Evolutionary conservation across 2,329 filamentous ascomycete genomes (phyloP).

Genomic region (Arachnopeziza araneosa): DNA sequence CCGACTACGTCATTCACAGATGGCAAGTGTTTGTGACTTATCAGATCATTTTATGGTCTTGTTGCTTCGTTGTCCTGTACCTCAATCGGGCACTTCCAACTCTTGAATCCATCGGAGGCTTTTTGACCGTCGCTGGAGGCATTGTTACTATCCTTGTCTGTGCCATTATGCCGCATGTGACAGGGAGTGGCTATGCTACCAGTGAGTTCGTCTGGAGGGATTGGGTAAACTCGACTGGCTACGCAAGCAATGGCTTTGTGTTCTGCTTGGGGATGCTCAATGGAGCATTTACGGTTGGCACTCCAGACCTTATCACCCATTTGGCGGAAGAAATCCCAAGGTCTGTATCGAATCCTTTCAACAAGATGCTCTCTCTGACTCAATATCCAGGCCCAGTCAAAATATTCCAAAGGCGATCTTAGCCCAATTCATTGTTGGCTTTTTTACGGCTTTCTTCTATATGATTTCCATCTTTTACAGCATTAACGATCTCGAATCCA

Average conservation of each 20-base stretch:
- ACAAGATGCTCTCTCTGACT: neutral
- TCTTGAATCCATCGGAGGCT: slow-evolving; percentile 46
- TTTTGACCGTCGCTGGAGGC: slow-evolving; percentile 45
- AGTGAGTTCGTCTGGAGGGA: slow-evolving; percentile 37
- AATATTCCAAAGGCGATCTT: slow-evolving; percentile 49
- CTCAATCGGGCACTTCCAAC: slow-evolving; percentile 45
- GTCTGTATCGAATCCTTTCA: slow-evolving; percentile 5
- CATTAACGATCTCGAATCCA: slow-evolving; percentile 47
- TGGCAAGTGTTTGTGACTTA: slow-evolving; percentile 47
- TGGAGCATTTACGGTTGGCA: slow-evolving; percentile 61
- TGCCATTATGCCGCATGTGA: slow-evolving; percentile 42
- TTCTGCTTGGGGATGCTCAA: slow-evolving; percentile 59
- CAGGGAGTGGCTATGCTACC: slow-evolving; percentile 32
- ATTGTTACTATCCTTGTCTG: slow-evolving; percentile 50
- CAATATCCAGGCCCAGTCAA: slow-evolving; percentile 31
- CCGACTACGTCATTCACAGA: slow-evolving; percentile 35
- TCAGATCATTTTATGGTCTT: slow-evolving; percentile 39
- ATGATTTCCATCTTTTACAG: slow-evolving; percentile 51
- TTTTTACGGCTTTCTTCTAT: slow-evolving; percentile 46
- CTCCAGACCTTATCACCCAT: slow-evolving; percentile 58
- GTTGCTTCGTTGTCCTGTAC: slow-evolving; percentile 42
- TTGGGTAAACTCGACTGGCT: slow-evolving; percentile 38
- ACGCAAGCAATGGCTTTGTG: slow-evolving; percentile 44
- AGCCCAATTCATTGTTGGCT: slow-evolving; percentile 43
- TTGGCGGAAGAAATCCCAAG: slow-evolving; percentile 55